Evolutionary conservation across 2,329 filamentous ascomycete genomes (phyloP).

Genomic region (Colletotrichum sp.): DNA sequence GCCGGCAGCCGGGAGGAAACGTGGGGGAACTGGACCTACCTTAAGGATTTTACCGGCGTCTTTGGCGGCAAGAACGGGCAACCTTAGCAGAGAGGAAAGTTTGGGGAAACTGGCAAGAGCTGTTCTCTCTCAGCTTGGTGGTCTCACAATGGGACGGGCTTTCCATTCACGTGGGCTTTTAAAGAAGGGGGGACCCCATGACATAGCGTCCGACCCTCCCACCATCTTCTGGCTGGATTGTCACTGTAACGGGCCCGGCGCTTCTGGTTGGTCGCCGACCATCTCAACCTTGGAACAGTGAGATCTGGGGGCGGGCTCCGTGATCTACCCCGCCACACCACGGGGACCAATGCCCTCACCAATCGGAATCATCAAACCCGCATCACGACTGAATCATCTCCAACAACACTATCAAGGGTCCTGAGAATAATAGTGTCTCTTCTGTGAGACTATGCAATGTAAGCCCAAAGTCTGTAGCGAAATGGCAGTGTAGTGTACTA

Average conservation of each 20-base stretch:
- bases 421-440: background rate
- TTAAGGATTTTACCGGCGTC: background rate
- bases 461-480: background rate
- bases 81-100: background rate
- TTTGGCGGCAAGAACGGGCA: background rate
- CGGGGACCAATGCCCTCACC: background rate
- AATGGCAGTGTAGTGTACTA: too few species aligned
- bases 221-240: background rate
- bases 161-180: background rate
- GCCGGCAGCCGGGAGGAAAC: background rate
- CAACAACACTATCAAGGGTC: background rate
- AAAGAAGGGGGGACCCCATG: background rate
- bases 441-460: background rate
- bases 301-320: background rate
- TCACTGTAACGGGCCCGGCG: background rate
- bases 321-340: background rate
- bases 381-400: background rate
- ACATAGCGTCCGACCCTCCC: background rate
- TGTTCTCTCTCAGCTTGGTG: background rate
- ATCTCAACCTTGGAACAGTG: background rate
- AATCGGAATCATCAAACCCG: background rate
- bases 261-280: slow-evolving; percentile 10
- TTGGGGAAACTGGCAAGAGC: background rate
- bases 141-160: background rate
- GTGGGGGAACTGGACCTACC: background rate